Percentiles rank a stretch among this genome's conserved stretches.
These are phyloP conservation scores for Sporobolomyces pararoseus DNA, from an alignment of 768 basidiomycete genomes.

Conservation along the genomic window DNA sequence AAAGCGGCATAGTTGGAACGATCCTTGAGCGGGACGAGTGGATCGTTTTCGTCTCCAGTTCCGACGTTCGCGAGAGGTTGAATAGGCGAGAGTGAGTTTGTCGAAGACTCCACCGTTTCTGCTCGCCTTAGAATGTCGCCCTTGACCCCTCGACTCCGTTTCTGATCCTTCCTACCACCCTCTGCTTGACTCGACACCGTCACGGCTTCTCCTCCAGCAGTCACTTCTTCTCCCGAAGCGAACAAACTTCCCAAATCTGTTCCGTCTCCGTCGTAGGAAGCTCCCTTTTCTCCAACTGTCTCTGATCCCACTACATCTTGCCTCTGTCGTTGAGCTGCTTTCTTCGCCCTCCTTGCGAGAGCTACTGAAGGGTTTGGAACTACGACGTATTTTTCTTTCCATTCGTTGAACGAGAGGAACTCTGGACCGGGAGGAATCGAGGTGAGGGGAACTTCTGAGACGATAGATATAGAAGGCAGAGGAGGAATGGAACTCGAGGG, in stretches of 20 bases:
- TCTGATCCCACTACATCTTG: conserved; percentile 22
- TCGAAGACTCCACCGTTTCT: background rate
- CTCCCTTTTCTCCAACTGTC: background rate
- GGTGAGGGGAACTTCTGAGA: conserved; percentile 15
- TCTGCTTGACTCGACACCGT: background rate
- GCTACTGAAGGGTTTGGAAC: conserved; percentile 46
- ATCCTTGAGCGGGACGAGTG: conserved; percentile 57
- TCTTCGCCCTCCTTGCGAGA: conserved; percentile 26
- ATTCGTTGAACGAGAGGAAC: conserved; percentile 78
- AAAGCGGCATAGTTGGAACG: conserved; percentile 90
- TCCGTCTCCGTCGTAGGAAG: conserved; percentile 27
- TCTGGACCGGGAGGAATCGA: conserved; percentile 26
- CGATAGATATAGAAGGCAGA: conserved; percentile 6
- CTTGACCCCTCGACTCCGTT: background rate
- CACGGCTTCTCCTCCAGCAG: background rate
- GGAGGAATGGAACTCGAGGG: background rate
- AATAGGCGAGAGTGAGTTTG: conserved; percentile 14
- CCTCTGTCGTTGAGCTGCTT: conserved; percentile 32
- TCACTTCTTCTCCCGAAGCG: background rate
- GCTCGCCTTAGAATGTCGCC: background rate
- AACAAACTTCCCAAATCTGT: conserved; percentile 32
- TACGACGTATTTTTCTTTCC: conserved; percentile 67
- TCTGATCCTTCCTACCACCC: background rate
- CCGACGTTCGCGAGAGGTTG: conserved; percentile 42
- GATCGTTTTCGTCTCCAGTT: conserved; percentile 40